Evolutionary conservation across 805 yeast genomes (phyloP), one percentile per base, ranked within the genome.

Genomic region (Ogataea ganodermae): DNA sequence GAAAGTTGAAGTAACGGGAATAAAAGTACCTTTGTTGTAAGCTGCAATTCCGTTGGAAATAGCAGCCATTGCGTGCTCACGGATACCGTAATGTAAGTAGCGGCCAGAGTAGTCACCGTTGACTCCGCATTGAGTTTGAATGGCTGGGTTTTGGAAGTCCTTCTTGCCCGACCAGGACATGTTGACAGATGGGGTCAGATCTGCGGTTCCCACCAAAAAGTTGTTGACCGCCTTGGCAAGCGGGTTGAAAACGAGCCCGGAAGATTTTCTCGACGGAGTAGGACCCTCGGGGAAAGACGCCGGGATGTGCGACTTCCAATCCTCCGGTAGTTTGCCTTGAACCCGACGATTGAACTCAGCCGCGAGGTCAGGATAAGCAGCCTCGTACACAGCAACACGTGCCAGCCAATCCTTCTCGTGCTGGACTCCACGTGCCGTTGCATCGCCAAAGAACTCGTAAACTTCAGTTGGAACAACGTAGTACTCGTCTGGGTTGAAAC

Each of bases 1-100:
- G 89, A 92, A 71, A 0, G 71, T 57, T 33, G 75, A 62, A 38
- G 72, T 62, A 42, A 69, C 62, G 1, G 74, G 74, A 44, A 71
- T 62, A 52, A 71, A 92, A 65, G 99, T 92, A 73, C 96, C 98
- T 70, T 96, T 96, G 75, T 83, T 86, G 66, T 76, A 92, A 46
- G 97, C 97, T 48, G 94, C 79, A 62, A 92, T 86, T 82, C 99
- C 99, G 74, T 92, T 94, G 81, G 91, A 79, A 70, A 91, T 86
- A 55, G 97, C 97, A 74, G 96, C 96, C 97, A 92, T 90, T 68
- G 89, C 97, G 74, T 94, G 98, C 79, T 92, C 99, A 73, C 99
- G 85, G 58, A 92, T 96, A 82, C 99, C 99, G 71, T 84, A 92
- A 74, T 97, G 86, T 71, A 92, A 78, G 76, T 92, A 92, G 68